Evolutionary conservation across 805 yeast genomes (phyloP).

Genomic region (Lipomyces spencermartinsiae): DNA sequence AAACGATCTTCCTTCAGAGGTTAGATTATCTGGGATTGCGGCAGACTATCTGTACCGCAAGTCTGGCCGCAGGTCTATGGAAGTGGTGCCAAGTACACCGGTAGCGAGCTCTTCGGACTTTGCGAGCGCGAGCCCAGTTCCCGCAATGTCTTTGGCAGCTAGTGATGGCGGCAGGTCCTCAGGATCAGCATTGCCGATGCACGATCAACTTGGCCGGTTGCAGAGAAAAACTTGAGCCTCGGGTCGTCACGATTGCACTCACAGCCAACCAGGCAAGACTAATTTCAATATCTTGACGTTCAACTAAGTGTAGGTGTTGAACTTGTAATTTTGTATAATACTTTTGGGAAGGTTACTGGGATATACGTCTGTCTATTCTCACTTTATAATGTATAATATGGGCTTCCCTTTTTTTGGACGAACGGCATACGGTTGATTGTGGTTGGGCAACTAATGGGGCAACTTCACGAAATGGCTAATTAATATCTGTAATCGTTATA

Average conservation of each 20-base stretch:
- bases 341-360: background rate
- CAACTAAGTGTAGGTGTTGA: background rate
- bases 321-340: conserved; percentile 1
- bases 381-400: background rate
- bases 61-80: conserved; percentile 7
- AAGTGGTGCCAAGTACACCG: background rate
- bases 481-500: background rate
- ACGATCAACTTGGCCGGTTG: conserved; percentile 10
- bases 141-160: background rate
- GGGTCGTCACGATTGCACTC: conserved; percentile 8
- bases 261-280: background rate
- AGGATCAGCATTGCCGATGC: conserved; percentile 1
- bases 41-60: conserved; percentile 19
- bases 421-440: background rate
- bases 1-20: conserved; percentile 25
- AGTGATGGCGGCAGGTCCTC: background rate
- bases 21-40: conserved; percentile 22
- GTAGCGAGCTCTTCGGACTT: background rate
- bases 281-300: background rate
- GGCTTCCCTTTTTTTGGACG: background rate
- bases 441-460: background rate
- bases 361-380: background rate
- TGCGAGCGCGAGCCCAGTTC: background rate
- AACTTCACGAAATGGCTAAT: background rate
- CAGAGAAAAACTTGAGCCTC: conserved; percentile 13